These are phyloP conservation scores for Elsinoe arachidis DNA, from an alignment of 2,329 filamentous ascomycete species.

Conservation along the genomic window DNA sequence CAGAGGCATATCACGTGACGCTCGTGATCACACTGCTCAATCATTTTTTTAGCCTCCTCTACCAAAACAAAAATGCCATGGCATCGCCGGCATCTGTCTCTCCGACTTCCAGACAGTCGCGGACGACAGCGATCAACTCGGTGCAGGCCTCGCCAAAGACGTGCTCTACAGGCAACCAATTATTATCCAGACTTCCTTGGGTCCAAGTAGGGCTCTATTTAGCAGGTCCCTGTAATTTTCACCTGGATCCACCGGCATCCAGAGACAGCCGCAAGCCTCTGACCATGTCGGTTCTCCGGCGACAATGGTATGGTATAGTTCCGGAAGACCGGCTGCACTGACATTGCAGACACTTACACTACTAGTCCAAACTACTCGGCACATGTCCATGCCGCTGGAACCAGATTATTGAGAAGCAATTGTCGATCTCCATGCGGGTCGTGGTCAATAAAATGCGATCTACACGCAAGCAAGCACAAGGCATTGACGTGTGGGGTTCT, in stretches of 20 bases:
- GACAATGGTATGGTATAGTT: neutral
- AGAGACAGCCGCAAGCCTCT: neutral
- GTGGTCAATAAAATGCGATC: slow-evolving; percentile 3
- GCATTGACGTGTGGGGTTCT: neutral
- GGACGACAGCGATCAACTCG: too few relatives aligned
- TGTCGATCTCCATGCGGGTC: neutral
- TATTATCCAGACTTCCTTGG: neutral
- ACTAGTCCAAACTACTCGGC: too few relatives aligned
- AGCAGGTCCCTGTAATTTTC: neutral
- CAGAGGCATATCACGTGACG: neutral
- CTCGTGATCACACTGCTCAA: neutral
- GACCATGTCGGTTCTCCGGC: neutral
- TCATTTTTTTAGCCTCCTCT: too few relatives aligned
- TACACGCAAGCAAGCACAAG: neutral
- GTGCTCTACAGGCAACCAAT: too few relatives aligned
- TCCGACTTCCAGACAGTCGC: neutral
- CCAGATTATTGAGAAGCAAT: neutral
- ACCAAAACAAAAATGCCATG: too few relatives aligned
- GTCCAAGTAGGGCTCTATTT: neutral
- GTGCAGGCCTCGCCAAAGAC: too few relatives aligned
- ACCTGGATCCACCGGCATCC: neutral
- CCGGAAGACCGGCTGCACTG: too few relatives aligned
- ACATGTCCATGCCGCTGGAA: too few relatives aligned
- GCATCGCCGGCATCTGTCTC: neutral
- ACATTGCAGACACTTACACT: too few relatives aligned